A percentile compares a stretch with the other conserved stretches of the same genome.
These are phyloP conservation scores for Salvia rosmarinus DNA, from an alignment of 257 asterid species.

Conservation along the genomic window DNA sequence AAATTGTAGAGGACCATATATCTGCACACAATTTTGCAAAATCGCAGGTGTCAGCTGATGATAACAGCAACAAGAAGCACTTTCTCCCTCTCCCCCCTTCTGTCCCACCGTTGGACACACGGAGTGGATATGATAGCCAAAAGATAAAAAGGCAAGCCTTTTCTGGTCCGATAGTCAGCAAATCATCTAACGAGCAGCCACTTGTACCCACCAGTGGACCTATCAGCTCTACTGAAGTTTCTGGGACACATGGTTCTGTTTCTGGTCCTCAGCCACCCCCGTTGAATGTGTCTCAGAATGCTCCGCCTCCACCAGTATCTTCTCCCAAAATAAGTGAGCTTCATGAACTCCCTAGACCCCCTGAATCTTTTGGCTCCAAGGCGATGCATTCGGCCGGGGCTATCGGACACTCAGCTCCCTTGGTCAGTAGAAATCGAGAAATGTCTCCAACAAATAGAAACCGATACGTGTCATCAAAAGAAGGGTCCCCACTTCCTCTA, in stretches of 20 bases:
- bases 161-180: constrained; percentile 87
- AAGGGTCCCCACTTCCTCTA: constrained; percentile 75
- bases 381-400: constrained; percentile 46
- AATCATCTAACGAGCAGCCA: constrained; percentile 57
- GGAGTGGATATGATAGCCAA: constrained; percentile 50
- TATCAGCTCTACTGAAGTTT: constrained; percentile 50
- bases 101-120: constrained; percentile 52
- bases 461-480: constrained; percentile 45
- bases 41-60: constrained; percentile 48
- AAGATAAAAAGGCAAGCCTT: constrained; percentile 67
- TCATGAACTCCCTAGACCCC: constrained; percentile 95
- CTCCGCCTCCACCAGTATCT: constrained; percentile 72
- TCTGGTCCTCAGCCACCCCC: constrained; percentile 53
- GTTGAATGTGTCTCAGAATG: constrained; percentile 52
- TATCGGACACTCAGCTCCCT: constrained; percentile 78
- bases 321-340: constrained; percentile 91
- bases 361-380: constrained; percentile 61
- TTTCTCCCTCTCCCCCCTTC: constrained; percentile 72
- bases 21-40: constrained; percentile 44
- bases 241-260: constrained; percentile 49
- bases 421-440: constrained; percentile 56
- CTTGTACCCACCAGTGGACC: constrained; percentile 63
- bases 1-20: constrained; percentile 50
- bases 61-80: constrained; percentile 53
- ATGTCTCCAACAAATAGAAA: constrained; percentile 60